Evolutionary conservation across 208 protist species (phyloP).

Genomic region (Histomonas meleagridis): DNA sequence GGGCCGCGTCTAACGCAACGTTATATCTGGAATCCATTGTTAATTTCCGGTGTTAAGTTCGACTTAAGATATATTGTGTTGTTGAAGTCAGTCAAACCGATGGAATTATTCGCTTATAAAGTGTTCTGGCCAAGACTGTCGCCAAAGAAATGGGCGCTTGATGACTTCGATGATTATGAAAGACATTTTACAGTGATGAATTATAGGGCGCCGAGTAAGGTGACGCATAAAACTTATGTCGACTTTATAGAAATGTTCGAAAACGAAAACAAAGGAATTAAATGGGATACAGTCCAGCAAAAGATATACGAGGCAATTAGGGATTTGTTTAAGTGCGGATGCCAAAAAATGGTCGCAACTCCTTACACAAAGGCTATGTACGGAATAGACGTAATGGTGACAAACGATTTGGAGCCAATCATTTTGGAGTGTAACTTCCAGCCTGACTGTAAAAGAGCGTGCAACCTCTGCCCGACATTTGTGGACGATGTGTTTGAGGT

Average conservation of each 20-base stretch:
- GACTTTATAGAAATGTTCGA: background rate
- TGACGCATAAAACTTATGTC: slow-evolving; percentile 20
- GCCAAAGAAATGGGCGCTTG: background rate
- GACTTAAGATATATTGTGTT: slow-evolving; percentile 16
- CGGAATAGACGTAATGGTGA: slow-evolving; percentile 5
- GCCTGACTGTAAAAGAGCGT: slow-evolving; percentile 4
- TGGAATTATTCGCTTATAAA: slow-evolving; percentile 16
- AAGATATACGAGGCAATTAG: background rate
- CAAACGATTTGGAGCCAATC: background rate
- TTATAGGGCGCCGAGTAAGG: background rate
- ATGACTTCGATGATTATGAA: slow-evolving; percentile 7
- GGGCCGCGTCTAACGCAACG: background rate
- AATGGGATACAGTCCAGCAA: background rate
- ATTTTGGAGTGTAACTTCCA: slow-evolving; percentile 32
- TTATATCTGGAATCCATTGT: slow-evolving; percentile 8
- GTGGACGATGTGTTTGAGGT: slow-evolving; percentile 22
- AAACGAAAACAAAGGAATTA: background rate
- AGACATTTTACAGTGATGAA: slow-evolving; percentile 25
- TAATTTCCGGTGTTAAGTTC: background rate
- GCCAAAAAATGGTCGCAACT: background rate
- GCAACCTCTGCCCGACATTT: slow-evolving; percentile 12
- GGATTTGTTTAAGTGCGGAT: background rate
- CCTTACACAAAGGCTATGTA: slow-evolving; percentile 30
- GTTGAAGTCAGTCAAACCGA: background rate
- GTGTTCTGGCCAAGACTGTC: slow-evolving; percentile 9